Percentiles rank a stretch among this genome's conserved stretches.
Conservation (phyloP, 2,329 filamentous ascomycete genomes). For the Penicillium concentricum region DNA sequence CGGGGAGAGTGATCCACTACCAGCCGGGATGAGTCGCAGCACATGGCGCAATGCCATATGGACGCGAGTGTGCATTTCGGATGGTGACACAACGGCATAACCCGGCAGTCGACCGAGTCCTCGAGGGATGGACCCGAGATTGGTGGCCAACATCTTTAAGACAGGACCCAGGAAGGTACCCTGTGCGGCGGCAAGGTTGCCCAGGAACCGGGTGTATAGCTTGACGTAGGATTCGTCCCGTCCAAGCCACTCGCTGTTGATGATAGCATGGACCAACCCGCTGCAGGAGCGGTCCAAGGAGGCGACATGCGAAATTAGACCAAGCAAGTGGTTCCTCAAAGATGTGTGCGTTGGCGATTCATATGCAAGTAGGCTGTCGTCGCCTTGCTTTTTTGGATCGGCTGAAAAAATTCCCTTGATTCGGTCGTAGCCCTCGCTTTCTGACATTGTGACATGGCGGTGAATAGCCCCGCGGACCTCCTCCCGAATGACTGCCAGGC, state of each 20-base stretch:
- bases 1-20: slow-evolving; percentile 66
- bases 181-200: slow-evolving; percentile 74
- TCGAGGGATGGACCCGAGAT: slow-evolving; percentile 65
- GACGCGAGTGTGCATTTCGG: slow-evolving; percentile 68
- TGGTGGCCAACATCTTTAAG: slow-evolving; percentile 75
- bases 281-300: slow-evolving; percentile 57
- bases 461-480: slow-evolving; percentile 60
- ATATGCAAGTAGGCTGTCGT: slow-evolving; percentile 31
- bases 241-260: slow-evolving; percentile 62
- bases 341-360: slow-evolving; percentile 53
- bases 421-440: slow-evolving; percentile 58
- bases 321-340: slow-evolving; percentile 59
- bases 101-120: slow-evolving; percentile 54
- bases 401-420: slow-evolving; percentile 54
- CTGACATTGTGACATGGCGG: slow-evolving; percentile 50
- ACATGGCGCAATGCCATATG: slow-evolving; percentile 76
- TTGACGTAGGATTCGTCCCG: slow-evolving; percentile 60
- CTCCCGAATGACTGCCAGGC: slow-evolving; percentile 58
- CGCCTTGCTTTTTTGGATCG: slow-evolving; percentile 45
- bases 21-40: slow-evolving; percentile 76
- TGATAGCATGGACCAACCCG: slow-evolving; percentile 57
- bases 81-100: slow-evolving; percentile 58
- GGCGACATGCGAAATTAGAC: slow-evolving; percentile 57
- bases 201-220: slow-evolving; percentile 57
- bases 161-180: slow-evolving; percentile 73